Conservation (phyloP, 2,329 filamentous ascomycete species). For the Ophiostoma pallidulum region DNA sequence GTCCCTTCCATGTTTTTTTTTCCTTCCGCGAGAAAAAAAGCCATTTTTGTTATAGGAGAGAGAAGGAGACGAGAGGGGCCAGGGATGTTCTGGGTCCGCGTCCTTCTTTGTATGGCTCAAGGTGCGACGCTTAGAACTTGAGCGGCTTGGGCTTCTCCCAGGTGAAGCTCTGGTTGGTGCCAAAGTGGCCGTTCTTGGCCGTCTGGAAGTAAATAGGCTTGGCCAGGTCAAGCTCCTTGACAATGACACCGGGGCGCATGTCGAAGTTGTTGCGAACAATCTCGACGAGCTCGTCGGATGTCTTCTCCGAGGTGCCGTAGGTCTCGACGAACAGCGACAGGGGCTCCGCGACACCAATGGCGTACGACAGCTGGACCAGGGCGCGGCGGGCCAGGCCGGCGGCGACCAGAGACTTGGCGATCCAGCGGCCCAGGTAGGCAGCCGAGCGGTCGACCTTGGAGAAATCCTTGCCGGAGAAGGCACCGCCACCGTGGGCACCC, state of each 20-base stretch:
- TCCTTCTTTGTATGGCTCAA: conserved; percentile 8
- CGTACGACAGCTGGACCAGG: conserved; percentile 97
- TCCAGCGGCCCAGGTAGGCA: conserved; percentile 95
- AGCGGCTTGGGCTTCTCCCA: conserved; percentile 98
- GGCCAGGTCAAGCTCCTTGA: conserved; percentile 89
- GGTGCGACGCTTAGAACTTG: conserved; percentile 60
- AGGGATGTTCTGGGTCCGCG: not conserved
- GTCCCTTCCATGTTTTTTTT: not conserved
- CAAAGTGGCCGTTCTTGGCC: conserved; percentile 99
- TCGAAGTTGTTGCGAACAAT: conserved; percentile 97
- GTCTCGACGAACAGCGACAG: conserved; percentile 96
- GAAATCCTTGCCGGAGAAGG: conserved; percentile 99
- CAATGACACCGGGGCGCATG: conserved; percentile 94
- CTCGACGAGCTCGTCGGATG: conserved; percentile 84
- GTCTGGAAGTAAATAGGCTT: conserved; percentile 98
- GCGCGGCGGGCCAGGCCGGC: conserved; percentile 84
- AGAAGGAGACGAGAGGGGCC: no score
- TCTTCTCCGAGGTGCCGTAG: conserved; percentile 88
- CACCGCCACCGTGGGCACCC: conserved; percentile 99
- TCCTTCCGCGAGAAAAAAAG: not conserved
- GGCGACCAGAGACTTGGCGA: conserved; percentile 93
- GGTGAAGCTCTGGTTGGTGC: conserved; percentile 89
- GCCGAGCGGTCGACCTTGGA: conserved; percentile 99
- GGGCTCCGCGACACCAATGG: conserved; percentile 96
- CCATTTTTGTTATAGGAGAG: conserved; percentile 3